Evolutionary conservation across 495 filamentous ascomycete genomes (phyloP), one percentile per base, ranked within the genome.

Genomic region (Penicillium antarcticum): DNA sequence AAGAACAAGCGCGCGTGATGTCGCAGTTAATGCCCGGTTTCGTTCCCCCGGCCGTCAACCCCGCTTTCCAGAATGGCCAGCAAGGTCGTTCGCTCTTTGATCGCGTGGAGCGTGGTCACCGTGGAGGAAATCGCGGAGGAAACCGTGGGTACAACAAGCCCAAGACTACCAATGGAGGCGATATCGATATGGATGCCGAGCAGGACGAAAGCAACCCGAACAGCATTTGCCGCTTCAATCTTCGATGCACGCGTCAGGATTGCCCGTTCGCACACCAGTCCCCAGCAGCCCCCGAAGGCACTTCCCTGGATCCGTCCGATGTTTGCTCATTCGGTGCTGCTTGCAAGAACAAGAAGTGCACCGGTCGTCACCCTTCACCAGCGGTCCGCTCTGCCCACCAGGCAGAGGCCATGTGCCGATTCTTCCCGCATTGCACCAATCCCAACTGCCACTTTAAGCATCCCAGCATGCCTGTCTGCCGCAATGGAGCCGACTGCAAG

Each of bases 221-320:
- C 81, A 64, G 33, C 41, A 57, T 70, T 31, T 99, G 94, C 79
- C 88, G 85, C 39, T 99, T 86, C 74, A 96, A 96, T 70, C 75
- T 90, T 29, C 75, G 79, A 42, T 99, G 94, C 72, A 88, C 85
- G 16, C 91, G 95, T 63, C 80, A 82, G 53, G 90, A 96, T 50
- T 99, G 94, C 67, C 85, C 83, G 38, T 97, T 89, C 65, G 94
- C 89, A 21, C 94, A 99, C 61, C 94, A 96, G 66, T 96, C 92
- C 12, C 89, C 94, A 21, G 92, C 88, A 17, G 91, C 92, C 33
- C 88, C 89, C 13, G 86, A 86, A n/a, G 88, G 87, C 18, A 78
- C 77, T n/a, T 77, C 84, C 3, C 71, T 97, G 43, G 95, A 97
- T 66, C 72, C 91, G 46, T 77, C 76, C 32, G 92, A 97, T 61